Percentiles rank a stretch among this genome's conserved stretches.
Evolutionary conservation across 495 filamentous ascomycete genomes (phyloP).

Genomic region (Pyronema omphalodes): DNA sequence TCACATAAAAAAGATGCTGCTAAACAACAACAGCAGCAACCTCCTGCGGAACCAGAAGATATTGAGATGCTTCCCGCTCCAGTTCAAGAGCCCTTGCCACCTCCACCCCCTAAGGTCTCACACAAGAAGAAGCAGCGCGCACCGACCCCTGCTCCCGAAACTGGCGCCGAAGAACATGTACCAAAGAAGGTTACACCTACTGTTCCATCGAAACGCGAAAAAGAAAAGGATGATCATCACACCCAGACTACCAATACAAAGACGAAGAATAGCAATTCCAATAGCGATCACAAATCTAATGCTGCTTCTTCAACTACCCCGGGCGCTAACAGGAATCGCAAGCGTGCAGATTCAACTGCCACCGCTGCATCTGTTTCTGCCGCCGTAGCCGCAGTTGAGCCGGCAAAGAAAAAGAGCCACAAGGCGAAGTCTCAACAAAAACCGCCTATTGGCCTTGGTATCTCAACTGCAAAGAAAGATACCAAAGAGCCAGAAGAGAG

Average conservation of each 20-base stretch:
- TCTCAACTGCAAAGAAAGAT: conserved; percentile 13
- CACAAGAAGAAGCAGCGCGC: conserved; percentile 4
- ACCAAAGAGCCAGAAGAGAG: conserved; percentile 40
- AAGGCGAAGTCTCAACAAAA: conserved; percentile 9
- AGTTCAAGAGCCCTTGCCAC: background rate
- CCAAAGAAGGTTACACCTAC: background rate
- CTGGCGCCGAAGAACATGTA: background rate
- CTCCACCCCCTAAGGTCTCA: background rate
- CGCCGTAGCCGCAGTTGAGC: background rate
- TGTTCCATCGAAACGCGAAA: background rate
- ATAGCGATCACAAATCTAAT: background rate
- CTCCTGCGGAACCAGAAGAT: conserved; percentile 1
- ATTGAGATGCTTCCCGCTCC: background rate
- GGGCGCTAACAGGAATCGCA: conserved; percentile 7
- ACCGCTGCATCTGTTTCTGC: background rate
- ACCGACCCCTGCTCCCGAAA: background rate
- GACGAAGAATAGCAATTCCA: background rate
- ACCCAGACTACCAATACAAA: background rate
- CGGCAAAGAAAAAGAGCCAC: conserved; percentile 14
- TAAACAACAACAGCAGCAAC: background rate
- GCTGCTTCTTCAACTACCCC: background rate
- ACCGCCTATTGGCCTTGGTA: conserved; percentile 3
- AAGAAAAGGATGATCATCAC: background rate
- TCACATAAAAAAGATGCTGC: conserved; percentile 1
- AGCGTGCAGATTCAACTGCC: conserved; percentile 18